Percentiles rank a stretch among this genome's conserved stretches.
Conservation (phyloP, 192 early-diverging fungal species). For the Linnemannia hyalina region DNA sequence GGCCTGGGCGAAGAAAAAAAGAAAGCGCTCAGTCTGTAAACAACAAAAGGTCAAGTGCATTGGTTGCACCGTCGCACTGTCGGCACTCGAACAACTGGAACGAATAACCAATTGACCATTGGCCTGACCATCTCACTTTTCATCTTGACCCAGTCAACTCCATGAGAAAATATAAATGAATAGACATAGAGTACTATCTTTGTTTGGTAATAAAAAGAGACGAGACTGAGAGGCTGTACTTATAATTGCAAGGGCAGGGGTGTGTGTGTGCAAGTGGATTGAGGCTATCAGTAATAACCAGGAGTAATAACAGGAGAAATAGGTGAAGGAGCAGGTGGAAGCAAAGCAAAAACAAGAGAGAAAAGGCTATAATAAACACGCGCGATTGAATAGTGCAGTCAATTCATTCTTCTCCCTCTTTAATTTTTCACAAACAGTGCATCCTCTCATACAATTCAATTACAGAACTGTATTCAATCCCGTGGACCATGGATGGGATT, state of each 20-base stretch:
- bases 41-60: background rate
- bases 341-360: background rate
- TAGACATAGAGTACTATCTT: background rate
- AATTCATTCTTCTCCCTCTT: background rate
- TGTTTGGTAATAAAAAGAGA: background rate
- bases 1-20: background rate
- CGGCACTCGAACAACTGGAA: background rate
- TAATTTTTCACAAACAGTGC: background rate
- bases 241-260: no score
- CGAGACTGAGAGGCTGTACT: no score
- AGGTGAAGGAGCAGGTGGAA: background rate
- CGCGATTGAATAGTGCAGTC: background rate
- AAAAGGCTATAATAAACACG: background rate
- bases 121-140: background rate
- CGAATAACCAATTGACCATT: background rate
- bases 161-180: slow-evolving; percentile 8
- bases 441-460: background rate
- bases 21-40: background rate
- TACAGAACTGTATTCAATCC: background rate
- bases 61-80: background rate
- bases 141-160: background rate
- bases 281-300: background rate
- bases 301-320: background rate
- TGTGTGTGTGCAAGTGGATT: background rate
- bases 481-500: background rate